Base-by-base conservation (phyloP, 495 filamentous ascomycete species). In the Aspergillus coremiiformis region DNA sequence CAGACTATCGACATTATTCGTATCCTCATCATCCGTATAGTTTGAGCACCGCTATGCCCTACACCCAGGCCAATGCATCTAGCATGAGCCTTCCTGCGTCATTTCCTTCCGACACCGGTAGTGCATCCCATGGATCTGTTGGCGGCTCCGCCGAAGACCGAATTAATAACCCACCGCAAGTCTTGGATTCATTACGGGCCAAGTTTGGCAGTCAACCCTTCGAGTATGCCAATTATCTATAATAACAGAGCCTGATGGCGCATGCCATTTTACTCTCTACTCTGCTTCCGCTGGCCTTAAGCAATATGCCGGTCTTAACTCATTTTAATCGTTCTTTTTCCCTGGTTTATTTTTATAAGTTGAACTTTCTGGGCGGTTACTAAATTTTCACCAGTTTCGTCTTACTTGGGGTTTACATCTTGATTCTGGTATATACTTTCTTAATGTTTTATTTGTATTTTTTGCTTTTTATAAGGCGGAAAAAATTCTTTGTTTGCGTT, bases 31-130 rank as follows among this genome's bases (percentile, higher is more conserved):
- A 69, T 21, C 62, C 67, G 0, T 64, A 58, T 20, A 42, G 61
- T 21, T 62, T 69, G 51, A 56, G 54, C 39, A 60, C 64, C n/a
- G 54, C 53, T 4, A 55, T 67, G 9, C 63, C 66, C 0, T 74
- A 62, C 41, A 64, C 58, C 20, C 67, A 70, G 37, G 55, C 66
- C 47, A 72, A 66, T n/a, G 47, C 66, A 17, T 68, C 71, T n/a
- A 68, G 57, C 44, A 55, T 74, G 52, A 71, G 60, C 35, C 67
- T 74, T 7, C 67, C 70, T 3, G 56, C 67, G 0, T 62, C 70
- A 4, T 67, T 63, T 9, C 57, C 65, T 2, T 59, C 68, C n/a
- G 66, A 68, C 12, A 47, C 64, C 7, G 62, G 50, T 10, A 42
- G 56, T 7, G 48, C 54, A 21, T 58, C 58, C 10, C 58, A 56